phyloP scores from a whole-genome alignment of 2,329 filamentous ascomycete species.

The Phyllosticta capitalensis region DNA sequence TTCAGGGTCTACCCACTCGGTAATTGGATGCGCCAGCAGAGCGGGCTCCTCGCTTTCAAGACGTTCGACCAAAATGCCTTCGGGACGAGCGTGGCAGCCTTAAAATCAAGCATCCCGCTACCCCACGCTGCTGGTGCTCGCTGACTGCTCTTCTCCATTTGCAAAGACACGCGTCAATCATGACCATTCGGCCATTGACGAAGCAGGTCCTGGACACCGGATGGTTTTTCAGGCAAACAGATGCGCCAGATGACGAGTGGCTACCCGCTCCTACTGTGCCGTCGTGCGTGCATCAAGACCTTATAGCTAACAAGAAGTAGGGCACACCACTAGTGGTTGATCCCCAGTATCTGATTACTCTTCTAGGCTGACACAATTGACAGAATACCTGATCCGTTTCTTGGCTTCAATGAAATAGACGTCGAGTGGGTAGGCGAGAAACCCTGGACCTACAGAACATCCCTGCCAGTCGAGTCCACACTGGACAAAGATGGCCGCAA shows the following conservation, averaged over 20 bases:
- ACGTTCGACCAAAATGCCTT: neutral
- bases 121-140: neutral
- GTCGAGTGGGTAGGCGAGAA: constrained; percentile 42
- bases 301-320: constrained; percentile 38
- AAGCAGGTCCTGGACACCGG: constrained; percentile 28
- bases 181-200: constrained; percentile 20
- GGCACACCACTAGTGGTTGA: constrained; percentile 9
- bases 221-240: constrained; percentile 39
- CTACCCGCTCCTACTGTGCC: constrained; percentile 36
- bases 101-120: neutral
- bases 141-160: neutral
- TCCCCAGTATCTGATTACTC: neutral
- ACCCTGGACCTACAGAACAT: constrained; percentile 38
- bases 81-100: neutral
- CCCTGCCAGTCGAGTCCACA: constrained; percentile 25
- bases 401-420: constrained; percentile 41
- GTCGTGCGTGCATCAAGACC: constrained; percentile 40
- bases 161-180: neutral
- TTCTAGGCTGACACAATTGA: neutral
- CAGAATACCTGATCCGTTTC: constrained; percentile 42
- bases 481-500: constrained; percentile 19
- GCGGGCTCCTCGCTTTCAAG: neutral
- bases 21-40: neutral
- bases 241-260: constrained; percentile 32
- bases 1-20: neutral